Evolutionary conservation across 2,329 filamentous ascomycete genomes (phyloP), one percentile per base, ranked within the genome.

Genomic region (Ceratocystis colombiana): DNA sequence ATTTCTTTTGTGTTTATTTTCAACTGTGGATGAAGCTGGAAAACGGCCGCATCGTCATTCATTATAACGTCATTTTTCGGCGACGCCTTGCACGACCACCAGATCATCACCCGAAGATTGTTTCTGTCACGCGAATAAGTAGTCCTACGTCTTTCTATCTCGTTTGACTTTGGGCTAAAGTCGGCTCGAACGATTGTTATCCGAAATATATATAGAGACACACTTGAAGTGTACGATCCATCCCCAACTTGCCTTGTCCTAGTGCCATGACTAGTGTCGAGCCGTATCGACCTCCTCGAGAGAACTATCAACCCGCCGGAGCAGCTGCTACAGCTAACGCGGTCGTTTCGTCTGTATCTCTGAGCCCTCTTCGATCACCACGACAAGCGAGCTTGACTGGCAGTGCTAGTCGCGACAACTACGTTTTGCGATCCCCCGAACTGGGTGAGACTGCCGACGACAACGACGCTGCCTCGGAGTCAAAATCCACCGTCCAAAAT

Each of bases 241-340:
- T 25, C 2, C 48, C 8, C 20, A 15, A 20, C 20, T 3, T 20
- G 48, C 48, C 8, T 53, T 25, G 48, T n/a, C 53, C 8, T 30
- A 3, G 28, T 30, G 22, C 25, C 15, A 85, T 85, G 83, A 82
- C 82, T 69, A 84, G 81, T 73, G 79, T 85, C 74, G 82, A 84
- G 72, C 76, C 80, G 72, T 85, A 85, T 71, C 78, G 82, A 69
- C 81, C 81, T 64, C 76, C 79, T 63, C 78, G 81, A 68, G 82
- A 84, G 73, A 78, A 78, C 69, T 84, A 84, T 70, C 81, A 83
- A 70, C 81, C 82, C 66, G 82, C 82, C 15, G 73, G 10, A 17
- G 53, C 74, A 30, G 53, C 74, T 41, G 71, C 46, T 7, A 25
- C 28, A n/a, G 50, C 45, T 8, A 66, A 66, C n/a, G 5, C 46